Base-by-base conservation (phyloP, 176 grass and related monocot genomes). In the Melocanna baccifera region DNA sequence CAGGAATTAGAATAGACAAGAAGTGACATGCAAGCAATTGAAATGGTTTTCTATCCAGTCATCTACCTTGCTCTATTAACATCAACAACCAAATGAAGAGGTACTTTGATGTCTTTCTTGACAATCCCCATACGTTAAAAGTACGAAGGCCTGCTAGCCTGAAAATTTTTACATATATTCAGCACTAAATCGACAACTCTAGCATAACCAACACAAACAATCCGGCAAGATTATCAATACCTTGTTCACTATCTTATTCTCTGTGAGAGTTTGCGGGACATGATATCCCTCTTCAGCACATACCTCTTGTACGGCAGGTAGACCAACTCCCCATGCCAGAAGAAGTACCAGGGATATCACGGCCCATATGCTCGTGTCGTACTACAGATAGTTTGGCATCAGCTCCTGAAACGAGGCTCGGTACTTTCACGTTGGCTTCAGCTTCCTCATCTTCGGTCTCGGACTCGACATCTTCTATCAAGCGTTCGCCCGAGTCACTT, bases 221-320 rank as follows among this genome's bases (percentile, higher is more conserved):
- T 56, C 58, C 50, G 16, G 19, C 7, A 69, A 42, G 23, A 82
- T 32, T 26, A 67, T 25, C 19, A 8, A 40, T 84, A 96, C 91
- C 90, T 89, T 91, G 71, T 91, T 93, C 36, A 91, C 71, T 62
- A 96, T 86, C 52, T 86, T 82, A 45, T 89, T 67, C 39, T 85
- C 80, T 39, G 86, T 92, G 39, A 89, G 66, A 92, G 86, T 32
- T 55, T 83, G 34, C 81, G 83, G 1, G 84, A 96, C 61, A 90
- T 70, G 53, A 93, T 81, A 63, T 91, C 94, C 79, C 79, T 91
- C 73, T 86, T 87, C 22, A 91, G 80, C 76, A 89, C 88, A 68
- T 89, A 89, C 91, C 88, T 93, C 85, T 88, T 91, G 48, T 79
- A 85, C n/a, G 91, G 91, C 53, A 93, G 50, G 65, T 96, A 96